Conservation (phyloP, 352 stramenopile genomes). For the Aphanomyces invadans region DNA sequence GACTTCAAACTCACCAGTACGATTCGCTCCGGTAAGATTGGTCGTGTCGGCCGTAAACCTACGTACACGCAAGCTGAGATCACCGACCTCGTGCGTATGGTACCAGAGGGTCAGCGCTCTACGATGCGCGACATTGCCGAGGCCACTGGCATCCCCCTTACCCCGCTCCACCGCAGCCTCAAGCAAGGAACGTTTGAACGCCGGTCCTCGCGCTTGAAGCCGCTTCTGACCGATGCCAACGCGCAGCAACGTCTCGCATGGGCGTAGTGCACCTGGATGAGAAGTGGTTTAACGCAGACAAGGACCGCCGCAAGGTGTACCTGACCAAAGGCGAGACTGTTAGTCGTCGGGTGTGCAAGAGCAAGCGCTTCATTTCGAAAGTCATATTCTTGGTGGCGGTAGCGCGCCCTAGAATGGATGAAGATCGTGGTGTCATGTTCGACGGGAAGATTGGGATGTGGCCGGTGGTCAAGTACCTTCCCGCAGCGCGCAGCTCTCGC, state of each 20-base stretch:
- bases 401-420: not conserved
- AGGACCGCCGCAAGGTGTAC: constrained; percentile 21
- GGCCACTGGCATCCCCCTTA: not conserved
- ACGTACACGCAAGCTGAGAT: not conserved
- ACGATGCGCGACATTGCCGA: not conserved
- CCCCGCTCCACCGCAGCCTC: not conserved
- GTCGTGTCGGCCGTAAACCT: not conserved
- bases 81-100: not conserved
- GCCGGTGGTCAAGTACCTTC: constrained; percentile 22
- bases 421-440: not conserved
- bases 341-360: constrained; percentile 7
- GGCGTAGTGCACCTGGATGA: constrained; percentile 8
- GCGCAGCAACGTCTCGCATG: not conserved
- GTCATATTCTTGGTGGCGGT: constrained; percentile 32
- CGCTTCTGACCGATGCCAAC: not conserved
- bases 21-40: not conserved
- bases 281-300: constrained; percentile 11
- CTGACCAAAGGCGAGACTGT: constrained; percentile 20
- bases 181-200: not conserved
- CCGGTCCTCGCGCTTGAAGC: not conserved
- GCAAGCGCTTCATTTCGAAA: constrained; percentile 32
- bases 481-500: constrained; percentile 22
- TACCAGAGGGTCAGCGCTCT: not conserved
- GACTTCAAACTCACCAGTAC: not conserved
- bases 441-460: constrained; percentile 32